Percentiles rank a stretch among this genome's conserved stretches.
Conservation (phyloP, 805 yeast genomes). For the Candida argentea region DNA sequence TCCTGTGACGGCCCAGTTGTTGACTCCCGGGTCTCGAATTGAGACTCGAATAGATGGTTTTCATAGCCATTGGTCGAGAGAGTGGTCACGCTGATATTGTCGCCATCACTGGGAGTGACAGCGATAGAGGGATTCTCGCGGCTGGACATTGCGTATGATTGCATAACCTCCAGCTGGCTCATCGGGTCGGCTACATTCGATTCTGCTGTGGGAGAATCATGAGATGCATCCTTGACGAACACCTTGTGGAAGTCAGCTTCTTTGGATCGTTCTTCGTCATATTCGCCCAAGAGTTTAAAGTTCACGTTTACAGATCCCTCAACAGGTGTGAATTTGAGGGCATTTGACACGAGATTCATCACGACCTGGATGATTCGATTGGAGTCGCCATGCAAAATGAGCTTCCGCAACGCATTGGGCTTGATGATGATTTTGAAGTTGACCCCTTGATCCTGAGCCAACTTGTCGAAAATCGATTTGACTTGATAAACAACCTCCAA, state of each 20-base stretch:
- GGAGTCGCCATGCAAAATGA: slow-evolving; percentile 77
- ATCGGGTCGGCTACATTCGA: not conserved
- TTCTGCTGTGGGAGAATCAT: slow-evolving; percentile 1
- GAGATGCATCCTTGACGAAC: slow-evolving; percentile 15
- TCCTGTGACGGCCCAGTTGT: not conserved
- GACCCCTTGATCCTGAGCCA: slow-evolving; percentile 71
- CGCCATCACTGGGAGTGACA: slow-evolving; percentile 6
- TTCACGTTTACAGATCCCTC: slow-evolving; percentile 70
- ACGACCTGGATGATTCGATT: slow-evolving; percentile 85
- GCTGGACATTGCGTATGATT: not conserved
- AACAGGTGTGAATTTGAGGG: slow-evolving; percentile 85
- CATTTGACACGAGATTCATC: slow-evolving; percentile 86
- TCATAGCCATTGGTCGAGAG: slow-evolving; percentile 30
- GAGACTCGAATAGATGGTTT: slow-evolving; percentile 25
- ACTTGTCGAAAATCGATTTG: slow-evolving; percentile 72
- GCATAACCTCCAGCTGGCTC: not conserved
- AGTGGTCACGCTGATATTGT: slow-evolving; percentile 20
- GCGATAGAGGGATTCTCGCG: not conserved
- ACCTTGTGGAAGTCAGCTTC: slow-evolving; percentile 35
- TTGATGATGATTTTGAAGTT: slow-evolving; percentile 49
- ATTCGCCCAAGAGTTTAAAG: slow-evolving; percentile 59
- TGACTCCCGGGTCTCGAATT: slow-evolving; percentile 11
- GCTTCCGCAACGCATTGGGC: slow-evolving; percentile 51
- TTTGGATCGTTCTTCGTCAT: slow-evolving; percentile 41
- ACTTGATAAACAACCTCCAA: slow-evolving; percentile 79